phyloP scores from a whole-genome alignment of 2,329 filamentous ascomycete genomes.

The Grosmannia clavigera region DNA sequence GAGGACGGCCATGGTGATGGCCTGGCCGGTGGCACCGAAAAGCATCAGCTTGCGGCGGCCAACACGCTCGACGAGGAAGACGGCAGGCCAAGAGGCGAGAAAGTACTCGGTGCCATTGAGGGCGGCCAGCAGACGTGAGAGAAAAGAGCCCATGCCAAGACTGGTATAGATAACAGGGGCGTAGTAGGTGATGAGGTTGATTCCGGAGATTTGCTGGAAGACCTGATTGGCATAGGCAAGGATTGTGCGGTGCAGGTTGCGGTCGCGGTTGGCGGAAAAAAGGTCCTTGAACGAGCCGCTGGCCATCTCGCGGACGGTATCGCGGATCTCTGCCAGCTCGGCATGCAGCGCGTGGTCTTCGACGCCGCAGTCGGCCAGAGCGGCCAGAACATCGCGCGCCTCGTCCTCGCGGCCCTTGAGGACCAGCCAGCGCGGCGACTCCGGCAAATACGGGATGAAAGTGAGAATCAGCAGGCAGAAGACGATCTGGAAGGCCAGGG shows the following conservation, averaged over 20 bases:
- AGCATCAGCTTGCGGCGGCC: constrained; percentile 59
- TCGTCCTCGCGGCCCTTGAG: constrained; percentile 30
- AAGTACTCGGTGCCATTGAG: constrained; percentile 26
- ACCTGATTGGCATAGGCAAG: neutral
- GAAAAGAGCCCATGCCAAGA: constrained; percentile 11
- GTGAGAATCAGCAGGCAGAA: constrained; percentile 46
- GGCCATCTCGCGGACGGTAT: constrained; percentile 36
- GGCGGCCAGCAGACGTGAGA: constrained; percentile 39
- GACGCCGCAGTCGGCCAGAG: constrained; percentile 24
- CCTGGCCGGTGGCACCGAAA: constrained; percentile 55
- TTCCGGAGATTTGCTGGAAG: constrained; percentile 13
- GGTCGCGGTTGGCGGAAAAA: neutral
- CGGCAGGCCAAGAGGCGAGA: constrained; percentile 5
- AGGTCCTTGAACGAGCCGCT: constrained; percentile 4
- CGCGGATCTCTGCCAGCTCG: constrained; percentile 39
- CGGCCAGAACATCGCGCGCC: constrained; percentile 29
- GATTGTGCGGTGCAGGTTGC: neutral
- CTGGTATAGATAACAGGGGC: constrained; percentile 32
- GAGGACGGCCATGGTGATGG: constrained; percentile 35
- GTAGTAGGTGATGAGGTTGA: constrained; percentile 24
- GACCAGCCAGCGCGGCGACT: constrained; percentile 35
- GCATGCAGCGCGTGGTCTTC: constrained; percentile 42
- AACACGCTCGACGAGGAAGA: constrained; percentile 46
- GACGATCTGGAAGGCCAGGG: constrained; percentile 43
- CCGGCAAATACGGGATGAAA: constrained; percentile 39